Evolutionary conservation across 139 green algal species (phyloP), one percentile per base, ranked within the genome.

Genomic region (Pleodorina starrii): DNA sequence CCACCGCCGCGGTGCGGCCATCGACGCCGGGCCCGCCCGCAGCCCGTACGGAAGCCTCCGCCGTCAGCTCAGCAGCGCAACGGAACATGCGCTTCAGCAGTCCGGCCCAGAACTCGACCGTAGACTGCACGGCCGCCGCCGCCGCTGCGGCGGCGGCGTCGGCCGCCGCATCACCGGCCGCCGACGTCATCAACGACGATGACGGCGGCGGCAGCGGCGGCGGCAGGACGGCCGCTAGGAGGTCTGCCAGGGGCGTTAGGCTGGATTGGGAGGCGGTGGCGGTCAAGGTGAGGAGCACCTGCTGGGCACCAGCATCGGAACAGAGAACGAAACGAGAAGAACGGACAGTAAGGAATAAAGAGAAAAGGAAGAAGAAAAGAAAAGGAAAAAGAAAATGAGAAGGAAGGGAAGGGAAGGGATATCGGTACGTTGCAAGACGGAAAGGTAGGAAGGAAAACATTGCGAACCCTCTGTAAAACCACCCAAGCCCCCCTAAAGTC

Each of bases 221-320:
- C 69, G 69, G 69, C 35, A 48, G 32, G 16, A 46, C 36, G 12
- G 36, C 9, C 29, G 32, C 10, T 2, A 82, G 46, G 14, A 60
- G n/a, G 7, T 42, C 44, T 7, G 46, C 29, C 17, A 82, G 23
- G 27, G n/a, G 27, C 23, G 42, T 7, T 27, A 82, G 7, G 43
- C 25, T 63, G 27, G 12, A 6, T 2, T 23, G 29, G 74, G 44
- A 66, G 9, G 74, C 43, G n/a, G 38, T 66, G 74, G 12, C 32
- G 46, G 44, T 48, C 29, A 82, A 25, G 44, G 46, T 66, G 44
- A 17, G 10, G n/a, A 82, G 74, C 29, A 82, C 74, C 74, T 82
- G 74, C 27, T n/a, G n/a, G n/a, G n/a, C n/a, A n/a, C n/a, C n/a
- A n/a, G n/a, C n/a, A n/a, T n/a, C n/a, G n/a, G n/a, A n/a, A n/a